Base-by-base conservation (phyloP, 768 basidiomycete species). In the Scleroderma citrinum region DNA sequence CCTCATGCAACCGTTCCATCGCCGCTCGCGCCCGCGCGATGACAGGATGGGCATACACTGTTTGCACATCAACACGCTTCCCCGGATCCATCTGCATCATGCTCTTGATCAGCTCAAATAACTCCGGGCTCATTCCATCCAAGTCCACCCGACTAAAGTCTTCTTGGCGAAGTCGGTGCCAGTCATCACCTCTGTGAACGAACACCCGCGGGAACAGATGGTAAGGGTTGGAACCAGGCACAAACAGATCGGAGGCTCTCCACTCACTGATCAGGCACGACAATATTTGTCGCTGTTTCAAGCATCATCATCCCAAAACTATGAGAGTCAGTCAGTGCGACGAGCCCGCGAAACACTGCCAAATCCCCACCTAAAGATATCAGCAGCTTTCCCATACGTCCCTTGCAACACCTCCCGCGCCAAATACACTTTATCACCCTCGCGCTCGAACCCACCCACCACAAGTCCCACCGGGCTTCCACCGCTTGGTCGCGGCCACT, bases 351-450 rank as follows among this genome's bases (percentile, higher is more conserved):
- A 8, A 47, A 30, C 20, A 42, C 2, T 8, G 37, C 6, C 19
- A 47, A n/a, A 20, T 10, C 40, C 16, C 19, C 64, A 92, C 93
- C 88, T 93, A 76, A 98, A 99, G 48, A 98, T 81, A 73, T 99
- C 96, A 46, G 96, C 94, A 52, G 87, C 90, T 69, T 84, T 89
- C 59, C 93, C 85, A 67, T 97, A 99, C 48, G 73, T 74, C 29
- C 95, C 95, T 64, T 92, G 83, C 46, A 99, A 73, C 36, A 97
- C 89, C 71, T 99, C 96, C 11, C 92, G 92, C 35, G 96, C 93
- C 70, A 99, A 79, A 71, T 99, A 99, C 55, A 94, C 76, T 65
- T 98, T 87, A 68, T 99, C 96, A 5, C 96, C 96, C 67, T 99
- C 96, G 14, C 96, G 80, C 67, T 98, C 95, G 63, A 97, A 92